These are phyloP conservation scores for Cryptomeria japonica DNA, from an alignment of 75 land plant species.

Conservation along the genomic window DNA sequence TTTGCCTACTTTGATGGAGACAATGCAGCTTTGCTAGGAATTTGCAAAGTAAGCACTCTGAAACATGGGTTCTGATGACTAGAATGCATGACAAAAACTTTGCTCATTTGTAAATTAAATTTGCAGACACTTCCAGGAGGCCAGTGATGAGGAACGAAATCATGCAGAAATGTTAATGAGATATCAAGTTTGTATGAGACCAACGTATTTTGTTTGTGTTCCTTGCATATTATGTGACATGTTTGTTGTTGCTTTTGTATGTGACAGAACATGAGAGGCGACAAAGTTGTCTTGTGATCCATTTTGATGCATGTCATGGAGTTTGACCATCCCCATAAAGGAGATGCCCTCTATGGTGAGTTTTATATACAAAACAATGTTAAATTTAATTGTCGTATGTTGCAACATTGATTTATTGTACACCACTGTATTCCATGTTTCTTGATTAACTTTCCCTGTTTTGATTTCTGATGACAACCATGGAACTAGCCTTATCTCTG, in stretches of 20 bases:
- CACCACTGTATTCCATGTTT: not conserved
- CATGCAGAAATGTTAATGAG: constrained; percentile 89
- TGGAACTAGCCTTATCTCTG: constrained; percentile 88
- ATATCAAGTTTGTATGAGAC: constrained; percentile 60
- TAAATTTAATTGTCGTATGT: not conserved
- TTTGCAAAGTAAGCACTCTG: constrained; percentile 66
- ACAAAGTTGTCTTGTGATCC: constrained; percentile 66
- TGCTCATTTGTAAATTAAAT: not conserved
- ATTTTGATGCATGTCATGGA: constrained; percentile 67
- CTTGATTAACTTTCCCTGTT: not conserved
- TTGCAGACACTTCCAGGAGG: constrained; percentile 79
- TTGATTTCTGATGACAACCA: constrained; percentile 45
- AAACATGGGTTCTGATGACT: not conserved
- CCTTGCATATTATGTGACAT: not conserved
- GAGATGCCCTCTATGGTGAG: constrained; percentile 94
- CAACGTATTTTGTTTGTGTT: not conserved
- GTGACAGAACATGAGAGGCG: constrained; percentile 78
- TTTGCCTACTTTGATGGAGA: constrained; percentile 89
- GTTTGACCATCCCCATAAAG: constrained; percentile 79
- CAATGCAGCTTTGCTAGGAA: constrained; percentile 81
- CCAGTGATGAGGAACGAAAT: constrained; percentile 76
- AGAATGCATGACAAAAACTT: not conserved
- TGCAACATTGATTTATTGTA: not conserved
- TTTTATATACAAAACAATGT: not conserved
- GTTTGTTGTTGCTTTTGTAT: not conserved